A percentile compares a stretch with the other conserved stretches of the same genome.
These are phyloP conservation scores for Nigrospora osmanthi DNA, from an alignment of 2,329 filamentous ascomycete genomes.

Conservation along the genomic window DNA sequence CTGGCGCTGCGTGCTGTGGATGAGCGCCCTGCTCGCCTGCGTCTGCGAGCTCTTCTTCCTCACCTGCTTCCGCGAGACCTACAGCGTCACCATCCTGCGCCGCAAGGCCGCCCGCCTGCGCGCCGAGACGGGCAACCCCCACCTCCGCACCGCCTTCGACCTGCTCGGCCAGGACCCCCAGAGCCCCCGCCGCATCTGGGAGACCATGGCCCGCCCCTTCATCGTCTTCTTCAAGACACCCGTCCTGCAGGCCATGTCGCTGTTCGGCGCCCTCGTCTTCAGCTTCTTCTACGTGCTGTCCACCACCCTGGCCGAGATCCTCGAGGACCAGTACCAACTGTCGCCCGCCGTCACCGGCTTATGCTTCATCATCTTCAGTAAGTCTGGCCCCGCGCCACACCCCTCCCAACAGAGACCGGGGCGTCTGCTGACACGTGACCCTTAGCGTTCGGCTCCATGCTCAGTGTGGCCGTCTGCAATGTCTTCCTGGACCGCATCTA, in stretches of 20 bases:
- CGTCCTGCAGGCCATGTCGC: constrained; percentile 40
- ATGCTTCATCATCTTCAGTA: constrained; percentile 48
- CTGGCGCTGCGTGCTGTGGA: constrained; percentile 46
- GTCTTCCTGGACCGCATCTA: constrained; percentile 44
- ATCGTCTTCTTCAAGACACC: constrained; percentile 39
- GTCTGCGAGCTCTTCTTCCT: constrained; percentile 43
- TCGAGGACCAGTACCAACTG: constrained; percentile 38
- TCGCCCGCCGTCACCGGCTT: constrained; percentile 43
- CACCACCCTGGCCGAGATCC: constrained; percentile 43
- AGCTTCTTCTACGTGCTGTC: constrained; percentile 46
- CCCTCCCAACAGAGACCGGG: too few species aligned
- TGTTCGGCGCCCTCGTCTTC: constrained; percentile 40
- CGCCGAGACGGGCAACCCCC: constrained; percentile 18
- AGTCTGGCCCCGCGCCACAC: constrained; percentile 7
- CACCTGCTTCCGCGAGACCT: constrained; percentile 50
- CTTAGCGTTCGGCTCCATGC: constrained; percentile 37
- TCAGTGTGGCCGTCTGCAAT: constrained; percentile 43
- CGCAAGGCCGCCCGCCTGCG: constrained; percentile 27
- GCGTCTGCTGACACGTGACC: constrained; percentile 4
- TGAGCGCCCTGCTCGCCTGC: constrained; percentile 37
- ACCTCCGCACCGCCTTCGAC: constrained; percentile 23
- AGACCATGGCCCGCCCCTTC: constrained; percentile 36
- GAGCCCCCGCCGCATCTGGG: constrained; percentile 22
- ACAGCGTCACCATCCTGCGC: constrained; percentile 47
- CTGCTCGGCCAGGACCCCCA: constrained; percentile 9